Conservation (phyloP, 768 basidiomycete species). For the Pleurotus eryngii region DNA sequence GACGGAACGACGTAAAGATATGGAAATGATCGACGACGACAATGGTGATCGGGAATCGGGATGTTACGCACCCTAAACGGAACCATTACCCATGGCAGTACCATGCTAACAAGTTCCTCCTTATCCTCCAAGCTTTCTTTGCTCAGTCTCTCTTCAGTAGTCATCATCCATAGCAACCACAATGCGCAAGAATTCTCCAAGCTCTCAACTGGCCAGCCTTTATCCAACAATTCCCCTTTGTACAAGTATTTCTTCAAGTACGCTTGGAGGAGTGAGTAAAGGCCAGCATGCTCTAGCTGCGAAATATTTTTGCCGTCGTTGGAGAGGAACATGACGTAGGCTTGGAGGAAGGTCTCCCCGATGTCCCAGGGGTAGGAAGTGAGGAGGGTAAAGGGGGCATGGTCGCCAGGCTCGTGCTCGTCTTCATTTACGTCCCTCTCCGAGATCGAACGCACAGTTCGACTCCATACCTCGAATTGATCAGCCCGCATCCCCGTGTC, state of each 20-base stretch:
- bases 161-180: slow-evolving; percentile 56
- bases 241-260: slow-evolving; percentile 24
- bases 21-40: not conserved
- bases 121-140: slow-evolving; percentile 25
- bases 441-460: not conserved
- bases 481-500: not conserved
- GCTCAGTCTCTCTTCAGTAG: slow-evolving; percentile 32
- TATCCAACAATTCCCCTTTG: slow-evolving; percentile 17
- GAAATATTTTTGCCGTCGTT: slow-evolving; percentile 52
- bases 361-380: slow-evolving; percentile 24
- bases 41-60: not conserved
- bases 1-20: too few species aligned
- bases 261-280: slow-evolving; percentile 31
- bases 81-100: slow-evolving; percentile 46
- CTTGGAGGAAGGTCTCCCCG: slow-evolving; percentile 37
- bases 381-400: not conserved
- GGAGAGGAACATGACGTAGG: slow-evolving; percentile 52
- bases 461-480: not conserved
- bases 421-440: not conserved
- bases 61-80: slow-evolving; percentile 41
- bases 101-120: slow-evolving; percentile 24
- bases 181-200: slow-evolving; percentile 44
- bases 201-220: slow-evolving; percentile 52
- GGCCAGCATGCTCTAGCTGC: slow-evolving; percentile 44
- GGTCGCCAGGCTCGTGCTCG: not conserved